Conservation (phyloP, 768 basidiomycete species). For the Chalciporus piperatus region DNA sequence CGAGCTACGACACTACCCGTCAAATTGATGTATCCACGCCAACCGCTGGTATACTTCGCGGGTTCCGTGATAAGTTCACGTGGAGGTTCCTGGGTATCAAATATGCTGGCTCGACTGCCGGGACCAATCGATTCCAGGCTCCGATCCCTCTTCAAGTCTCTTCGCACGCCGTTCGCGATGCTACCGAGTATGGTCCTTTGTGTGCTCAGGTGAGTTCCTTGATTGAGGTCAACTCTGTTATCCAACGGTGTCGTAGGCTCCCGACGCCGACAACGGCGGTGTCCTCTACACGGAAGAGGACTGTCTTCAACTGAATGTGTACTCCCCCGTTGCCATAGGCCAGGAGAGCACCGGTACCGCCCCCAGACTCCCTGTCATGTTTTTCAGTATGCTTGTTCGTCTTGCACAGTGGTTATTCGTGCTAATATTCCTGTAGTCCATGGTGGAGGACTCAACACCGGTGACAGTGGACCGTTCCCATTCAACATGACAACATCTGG, state of each 20-base stretch:
- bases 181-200: conserved; percentile 12
- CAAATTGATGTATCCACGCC: conserved; percentile 14
- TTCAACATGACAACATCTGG: conserved; percentile 21
- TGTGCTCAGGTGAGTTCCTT: conserved; percentile 15
- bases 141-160: conserved; percentile 8
- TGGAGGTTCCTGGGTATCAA: conserved; percentile 19
- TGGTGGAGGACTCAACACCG: conserved; percentile 16
- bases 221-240: not conserved
- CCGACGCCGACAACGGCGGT: conserved; percentile 13
- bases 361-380: conserved; percentile 21
- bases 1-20: conserved; percentile 11
- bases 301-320: conserved; percentile 21
- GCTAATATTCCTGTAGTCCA: conserved; percentile 10
- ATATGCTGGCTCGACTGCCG: conserved; percentile 6
- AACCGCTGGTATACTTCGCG: conserved; percentile 15
- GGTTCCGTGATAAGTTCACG: conserved; percentile 18
- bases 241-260: conserved; percentile 4
- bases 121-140: conserved; percentile 11
- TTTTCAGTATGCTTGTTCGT: conserved; percentile 1
- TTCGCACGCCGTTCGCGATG: not conserved
- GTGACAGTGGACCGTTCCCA: conserved; percentile 16
- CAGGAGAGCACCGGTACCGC: not conserved
- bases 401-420: too few relatives aligned
- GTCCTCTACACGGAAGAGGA: conserved; percentile 10
- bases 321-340: conserved; percentile 7